These are phyloP conservation scores for Lipomyces yamadae DNA, from an alignment of 805 yeast species.

Conservation along the genomic window DNA sequence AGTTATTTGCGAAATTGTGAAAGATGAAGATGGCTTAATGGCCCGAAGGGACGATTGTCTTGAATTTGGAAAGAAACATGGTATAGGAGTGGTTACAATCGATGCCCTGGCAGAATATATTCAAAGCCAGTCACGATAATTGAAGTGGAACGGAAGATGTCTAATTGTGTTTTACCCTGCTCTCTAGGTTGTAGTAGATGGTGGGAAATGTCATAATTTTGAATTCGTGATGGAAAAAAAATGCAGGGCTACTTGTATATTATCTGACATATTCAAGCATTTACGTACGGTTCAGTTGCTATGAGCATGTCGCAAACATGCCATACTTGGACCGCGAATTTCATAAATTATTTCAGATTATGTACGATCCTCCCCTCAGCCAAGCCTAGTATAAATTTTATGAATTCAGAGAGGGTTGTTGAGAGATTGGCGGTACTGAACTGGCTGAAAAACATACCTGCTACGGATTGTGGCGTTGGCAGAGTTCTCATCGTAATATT, in stretches of 20 bases:
- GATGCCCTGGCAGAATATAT: constrained; percentile 69
- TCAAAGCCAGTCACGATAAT: constrained; percentile 8
- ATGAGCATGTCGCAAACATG: no score
- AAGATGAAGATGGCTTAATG: constrained; percentile 93
- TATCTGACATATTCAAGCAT: neutral
- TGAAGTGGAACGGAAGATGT: neutral
- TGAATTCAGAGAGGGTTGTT: no score
- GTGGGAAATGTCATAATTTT: neutral
- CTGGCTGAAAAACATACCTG: no score
- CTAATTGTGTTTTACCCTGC: neutral
- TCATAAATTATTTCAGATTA: no score
- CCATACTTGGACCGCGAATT: no score
- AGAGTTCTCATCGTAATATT: no score
- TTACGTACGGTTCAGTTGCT: no score
- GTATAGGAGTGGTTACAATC: constrained; percentile 75
- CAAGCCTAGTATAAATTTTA: no score
- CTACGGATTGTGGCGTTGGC: no score
- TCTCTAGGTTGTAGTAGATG: neutral
- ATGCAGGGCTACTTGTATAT: neutral
- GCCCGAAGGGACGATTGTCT: constrained; percentile 88
- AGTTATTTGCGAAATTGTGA: constrained; percentile 90
- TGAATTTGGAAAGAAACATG: constrained; percentile 64
- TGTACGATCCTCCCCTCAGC: no score
- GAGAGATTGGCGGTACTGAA: no score
- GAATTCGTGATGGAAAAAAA: no score